Percentiles rank a stretch among this genome's conserved stretches.
phyloP scores from a whole-genome alignment of 441 rosid genomes.

The Corymbia calophylla region DNA sequence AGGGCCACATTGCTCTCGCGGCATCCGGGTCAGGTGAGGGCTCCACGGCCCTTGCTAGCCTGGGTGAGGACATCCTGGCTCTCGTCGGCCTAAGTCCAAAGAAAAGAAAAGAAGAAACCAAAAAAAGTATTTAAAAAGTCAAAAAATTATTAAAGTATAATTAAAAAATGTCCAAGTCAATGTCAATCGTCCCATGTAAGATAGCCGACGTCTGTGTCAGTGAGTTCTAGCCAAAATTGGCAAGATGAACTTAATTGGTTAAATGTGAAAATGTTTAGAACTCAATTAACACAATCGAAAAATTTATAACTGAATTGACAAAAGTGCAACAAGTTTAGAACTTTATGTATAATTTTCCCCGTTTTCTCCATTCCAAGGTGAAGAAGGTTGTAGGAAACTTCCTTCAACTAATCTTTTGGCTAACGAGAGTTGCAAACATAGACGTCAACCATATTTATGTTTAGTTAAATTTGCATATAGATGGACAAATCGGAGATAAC shows the following conservation, averaged over 20 bases:
- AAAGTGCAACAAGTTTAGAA: too few relatives aligned
- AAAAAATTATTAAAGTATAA: too few relatives aligned
- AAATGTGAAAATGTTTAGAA: not conserved
- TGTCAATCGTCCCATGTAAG: fast-evolving
- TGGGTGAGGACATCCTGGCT: too few relatives aligned
- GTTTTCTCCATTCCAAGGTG: not conserved
- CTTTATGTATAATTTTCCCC: too few relatives aligned
- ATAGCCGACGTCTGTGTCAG: fast-evolving
- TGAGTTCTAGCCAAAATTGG: not conserved
- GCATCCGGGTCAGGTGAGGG: too few relatives aligned
- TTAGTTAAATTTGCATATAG: not conserved
- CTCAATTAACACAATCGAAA: too few relatives aligned
- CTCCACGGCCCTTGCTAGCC: too few relatives aligned
- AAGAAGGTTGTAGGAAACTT: not conserved
- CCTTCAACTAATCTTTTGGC: not conserved
- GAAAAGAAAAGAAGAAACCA: too few relatives aligned
- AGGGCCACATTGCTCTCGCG: too few relatives aligned
- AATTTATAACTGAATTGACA: too few relatives aligned
- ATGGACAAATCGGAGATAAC: not conserved
- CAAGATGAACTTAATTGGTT: not conserved
- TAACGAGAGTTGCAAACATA: not conserved
- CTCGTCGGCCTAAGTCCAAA: too few relatives aligned
- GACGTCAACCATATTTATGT: not conserved
- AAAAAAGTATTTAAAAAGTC: too few relatives aligned
- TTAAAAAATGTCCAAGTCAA: fast-evolving